A percentile compares a stretch with the other conserved stretches of the same genome.
These are phyloP conservation scores for Pseudocercospora ulei DNA, from an alignment of 2,329 filamentous ascomycete genomes.

Conservation along the genomic window DNA sequence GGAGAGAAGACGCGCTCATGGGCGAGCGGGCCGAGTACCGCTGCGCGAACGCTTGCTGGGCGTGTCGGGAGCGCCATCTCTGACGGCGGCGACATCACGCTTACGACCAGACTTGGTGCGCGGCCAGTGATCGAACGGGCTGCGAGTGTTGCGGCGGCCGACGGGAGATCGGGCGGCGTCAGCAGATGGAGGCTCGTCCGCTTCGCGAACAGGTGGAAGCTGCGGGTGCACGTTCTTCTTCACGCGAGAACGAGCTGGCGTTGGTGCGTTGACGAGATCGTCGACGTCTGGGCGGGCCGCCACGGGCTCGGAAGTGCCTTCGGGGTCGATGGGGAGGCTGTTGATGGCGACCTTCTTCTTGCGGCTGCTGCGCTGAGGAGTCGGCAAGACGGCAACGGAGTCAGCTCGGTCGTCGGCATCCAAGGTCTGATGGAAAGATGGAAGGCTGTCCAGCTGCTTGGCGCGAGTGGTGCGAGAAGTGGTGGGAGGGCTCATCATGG, in stretches of 20 bases:
- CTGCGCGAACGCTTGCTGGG: constrained; percentile 14
- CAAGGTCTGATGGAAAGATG: constrained; percentile 13
- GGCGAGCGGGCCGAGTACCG: constrained; percentile 8
- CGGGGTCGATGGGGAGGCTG: constrained; percentile 27
- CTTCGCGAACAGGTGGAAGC: constrained; percentile 41
- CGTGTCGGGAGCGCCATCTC: background rate
- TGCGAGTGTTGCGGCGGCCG: constrained; percentile 34
- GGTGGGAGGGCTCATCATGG: constrained; percentile 19
- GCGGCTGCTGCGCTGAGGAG: constrained; percentile 28
- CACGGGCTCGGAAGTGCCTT: constrained; percentile 15
- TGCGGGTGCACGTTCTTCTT: constrained; percentile 16
- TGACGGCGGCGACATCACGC: constrained; percentile 14
- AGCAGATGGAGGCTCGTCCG: constrained; percentile 19
- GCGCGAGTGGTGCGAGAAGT: constrained; percentile 16
- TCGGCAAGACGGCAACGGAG: constrained; percentile 5
- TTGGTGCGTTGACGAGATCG: background rate
- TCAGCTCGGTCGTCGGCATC: constrained; percentile 11
- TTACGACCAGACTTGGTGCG: constrained; percentile 47
- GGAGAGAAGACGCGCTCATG: constrained; percentile 2
- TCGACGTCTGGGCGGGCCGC: background rate
- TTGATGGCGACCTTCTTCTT: constrained; percentile 22
- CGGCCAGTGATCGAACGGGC: constrained; percentile 59
- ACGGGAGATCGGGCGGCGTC: constrained; percentile 8
- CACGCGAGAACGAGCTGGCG: constrained; percentile 28
- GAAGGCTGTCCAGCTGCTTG: constrained; percentile 21